phyloP scores from a whole-genome alignment of 768 basidiomycete genomes.

The Boletus patriciae region DNA sequence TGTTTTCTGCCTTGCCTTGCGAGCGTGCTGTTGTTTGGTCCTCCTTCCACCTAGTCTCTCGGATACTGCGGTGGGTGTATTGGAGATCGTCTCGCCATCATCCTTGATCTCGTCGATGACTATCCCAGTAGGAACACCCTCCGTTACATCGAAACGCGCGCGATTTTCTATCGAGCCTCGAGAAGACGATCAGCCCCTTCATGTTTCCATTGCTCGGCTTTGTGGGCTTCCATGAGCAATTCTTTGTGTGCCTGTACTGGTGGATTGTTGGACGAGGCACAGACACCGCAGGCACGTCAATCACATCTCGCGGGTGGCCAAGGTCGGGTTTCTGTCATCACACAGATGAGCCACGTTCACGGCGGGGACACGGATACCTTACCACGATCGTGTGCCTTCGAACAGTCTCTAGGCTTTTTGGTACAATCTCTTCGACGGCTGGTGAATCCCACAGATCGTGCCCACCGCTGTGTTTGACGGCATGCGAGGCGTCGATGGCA shows the following conservation, averaged over 20 bases:
- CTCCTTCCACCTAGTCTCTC: constrained; percentile 49
- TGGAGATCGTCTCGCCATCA: constrained; percentile 38
- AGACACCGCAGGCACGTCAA: constrained; percentile 63
- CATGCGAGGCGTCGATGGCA: too few species aligned
- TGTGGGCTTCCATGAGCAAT: constrained; percentile 65
- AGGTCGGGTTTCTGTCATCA: constrained; percentile 46
- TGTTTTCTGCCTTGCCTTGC: constrained; percentile 60
- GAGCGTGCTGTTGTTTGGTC: constrained; percentile 66
- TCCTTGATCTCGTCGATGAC: constrained; percentile 46
- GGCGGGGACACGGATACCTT: neutral
- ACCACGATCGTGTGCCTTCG: constrained; percentile 56
- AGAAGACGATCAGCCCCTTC: constrained; percentile 54
- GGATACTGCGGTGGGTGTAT: constrained; percentile 32
- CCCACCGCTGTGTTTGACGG: constrained; percentile 60
- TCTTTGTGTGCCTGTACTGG: constrained; percentile 68
- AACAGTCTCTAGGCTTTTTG: constrained; percentile 41
- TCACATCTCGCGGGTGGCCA: constrained; percentile 45
- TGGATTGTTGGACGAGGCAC: constrained; percentile 89
- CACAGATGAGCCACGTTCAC: neutral
- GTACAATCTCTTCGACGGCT: constrained; percentile 38
- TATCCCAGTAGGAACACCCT: constrained; percentile 64
- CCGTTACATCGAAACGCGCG: constrained; percentile 26
- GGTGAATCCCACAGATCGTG: constrained; percentile 62
- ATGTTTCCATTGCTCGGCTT: constrained; percentile 59
- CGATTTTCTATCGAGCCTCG: too few species aligned